Evolutionary conservation across 2,329 filamentous ascomycete genomes (phyloP), one percentile per base, ranked within the genome.

Genomic region (Cladosporium sphaerospermum): DNA sequence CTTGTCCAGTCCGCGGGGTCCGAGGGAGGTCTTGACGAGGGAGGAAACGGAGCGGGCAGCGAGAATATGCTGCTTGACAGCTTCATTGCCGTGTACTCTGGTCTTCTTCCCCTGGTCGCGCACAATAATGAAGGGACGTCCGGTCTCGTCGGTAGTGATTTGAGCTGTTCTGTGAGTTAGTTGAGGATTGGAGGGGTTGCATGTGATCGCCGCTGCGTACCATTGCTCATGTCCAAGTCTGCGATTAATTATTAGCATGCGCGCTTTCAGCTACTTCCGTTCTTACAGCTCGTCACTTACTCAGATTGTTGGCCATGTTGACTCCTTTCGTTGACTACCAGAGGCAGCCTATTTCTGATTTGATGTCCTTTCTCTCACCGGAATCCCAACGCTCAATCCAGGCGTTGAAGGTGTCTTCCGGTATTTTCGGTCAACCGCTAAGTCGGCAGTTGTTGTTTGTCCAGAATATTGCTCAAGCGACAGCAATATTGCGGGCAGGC

Each of bases 51-150:
- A 97, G 70, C 91, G 85, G 52, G 95, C 95, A 56, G 93, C 92
- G 65, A 97, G 84, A 66, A 99, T 99, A 75, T 99, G 95, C 66
- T 90, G 89, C 75, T 99, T 99, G 72, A 99, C 89, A 50, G 93
- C 93, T 69, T 99, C 93, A 72, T 86, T 96, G 67, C 93, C 93
- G 71, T 93, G 92, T 68, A 93, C 88, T 72, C 93, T 85, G 82
- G 90, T 95, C 84, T 97, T 99, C 77, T 85, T 96, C 69, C 92
- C 92, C 74, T 99, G 93, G 71, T 99, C 93, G 85, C 93, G 82
- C 64, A 99, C 93, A 60, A 99, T 86, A 70, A 99, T 99, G 74
- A 99, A 99, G 37, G 93, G 93, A 69, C 93, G 84, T 58, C 93
- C 93, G 72, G 93, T 85, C 76, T 99, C 93, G 80, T 99, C 93